These are phyloP conservation scores for Phytophthora capsici DNA, from an alignment of 352 stramenopile species.

Conservation along the genomic window DNA sequence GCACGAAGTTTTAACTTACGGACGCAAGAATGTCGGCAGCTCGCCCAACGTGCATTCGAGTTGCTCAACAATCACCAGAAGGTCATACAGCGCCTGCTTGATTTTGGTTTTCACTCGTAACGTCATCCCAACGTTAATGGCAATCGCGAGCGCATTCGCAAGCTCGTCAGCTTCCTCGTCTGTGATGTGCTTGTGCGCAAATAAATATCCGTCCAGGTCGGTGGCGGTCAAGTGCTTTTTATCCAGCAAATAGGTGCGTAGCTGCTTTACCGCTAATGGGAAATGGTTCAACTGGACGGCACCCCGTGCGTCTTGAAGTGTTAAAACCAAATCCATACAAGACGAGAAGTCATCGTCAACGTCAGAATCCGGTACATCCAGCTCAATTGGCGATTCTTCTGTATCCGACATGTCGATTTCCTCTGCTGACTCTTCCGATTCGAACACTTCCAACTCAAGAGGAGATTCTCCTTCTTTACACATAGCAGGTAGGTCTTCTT, in stretches of 20 bases:
- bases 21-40: slow-evolving; percentile 25
- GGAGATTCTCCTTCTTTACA: slow-evolving; percentile 11
- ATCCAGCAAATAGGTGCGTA: slow-evolving; percentile 33
- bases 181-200: slow-evolving; percentile 28
- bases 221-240: slow-evolving; percentile 24
- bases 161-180: slow-evolving; percentile 30
- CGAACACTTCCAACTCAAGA: slow-evolving; percentile 28
- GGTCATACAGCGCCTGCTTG: slow-evolving; percentile 23
- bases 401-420: slow-evolving; percentile 15
- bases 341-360: slow-evolving; percentile 24
- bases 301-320: slow-evolving; percentile 13
- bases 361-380: slow-evolving; percentile 37
- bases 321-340: slow-evolving; percentile 25
- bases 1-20: slow-evolving; percentile 27
- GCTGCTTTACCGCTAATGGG: slow-evolving; percentile 26
- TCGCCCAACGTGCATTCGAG: slow-evolving; percentile 23
- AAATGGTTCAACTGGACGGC: slow-evolving; percentile 30
- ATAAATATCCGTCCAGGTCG: slow-evolving; percentile 40
- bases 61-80: slow-evolving; percentile 30
- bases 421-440: slow-evolving; percentile 19
- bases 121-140: slow-evolving; percentile 27
- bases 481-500: background rate
- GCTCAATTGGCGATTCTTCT: slow-evolving; percentile 20
- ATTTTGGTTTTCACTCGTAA: slow-evolving; percentile 24
- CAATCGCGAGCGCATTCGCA: slow-evolving; percentile 19